phyloP scores from a whole-genome alignment of 192 early-diverging fungal genomes.

The Entomortierella lignicola region DNA sequence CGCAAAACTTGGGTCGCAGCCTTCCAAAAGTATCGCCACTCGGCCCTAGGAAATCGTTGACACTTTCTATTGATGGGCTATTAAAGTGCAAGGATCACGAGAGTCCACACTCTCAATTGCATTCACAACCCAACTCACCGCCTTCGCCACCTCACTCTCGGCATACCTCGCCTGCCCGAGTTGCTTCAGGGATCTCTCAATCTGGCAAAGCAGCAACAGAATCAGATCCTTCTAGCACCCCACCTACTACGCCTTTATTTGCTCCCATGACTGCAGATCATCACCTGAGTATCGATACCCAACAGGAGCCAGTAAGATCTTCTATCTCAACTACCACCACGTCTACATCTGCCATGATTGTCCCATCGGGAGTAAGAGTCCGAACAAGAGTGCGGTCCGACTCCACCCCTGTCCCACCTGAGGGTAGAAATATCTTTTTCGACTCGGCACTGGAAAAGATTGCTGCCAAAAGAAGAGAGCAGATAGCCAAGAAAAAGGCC shows the following conservation, averaged over 20 bases:
- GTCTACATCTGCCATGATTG: background rate
- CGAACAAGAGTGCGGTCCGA: conserved; percentile 13
- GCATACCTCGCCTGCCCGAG: conserved; percentile 17
- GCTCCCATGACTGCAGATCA: background rate
- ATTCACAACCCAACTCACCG: conserved; percentile 4
- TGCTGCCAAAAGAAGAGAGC: conserved; percentile 13
- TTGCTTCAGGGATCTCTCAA: background rate
- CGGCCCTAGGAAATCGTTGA: background rate
- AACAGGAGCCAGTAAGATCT: background rate
- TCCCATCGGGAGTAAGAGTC: background rate
- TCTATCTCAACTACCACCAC: background rate
- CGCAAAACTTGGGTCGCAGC: background rate
- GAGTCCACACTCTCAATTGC: background rate
- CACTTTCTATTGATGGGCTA: background rate
- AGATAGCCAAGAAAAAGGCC: conserved; percentile 18
- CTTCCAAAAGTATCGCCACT: no score
- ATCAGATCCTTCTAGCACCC: conserved; percentile 17
- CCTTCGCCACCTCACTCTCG: conserved; percentile 31
- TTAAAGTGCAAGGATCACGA: background rate
- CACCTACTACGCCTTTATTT: conserved; percentile 23
- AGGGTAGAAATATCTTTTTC: conserved; percentile 23
- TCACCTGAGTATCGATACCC: background rate
- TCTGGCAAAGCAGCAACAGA: background rate
- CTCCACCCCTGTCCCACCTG: background rate
- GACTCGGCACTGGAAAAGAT: conserved; percentile 28